Evolutionary conservation across 2,329 filamentous ascomycete genomes (phyloP).

Genomic region (Fusarium mexicanum): DNA sequence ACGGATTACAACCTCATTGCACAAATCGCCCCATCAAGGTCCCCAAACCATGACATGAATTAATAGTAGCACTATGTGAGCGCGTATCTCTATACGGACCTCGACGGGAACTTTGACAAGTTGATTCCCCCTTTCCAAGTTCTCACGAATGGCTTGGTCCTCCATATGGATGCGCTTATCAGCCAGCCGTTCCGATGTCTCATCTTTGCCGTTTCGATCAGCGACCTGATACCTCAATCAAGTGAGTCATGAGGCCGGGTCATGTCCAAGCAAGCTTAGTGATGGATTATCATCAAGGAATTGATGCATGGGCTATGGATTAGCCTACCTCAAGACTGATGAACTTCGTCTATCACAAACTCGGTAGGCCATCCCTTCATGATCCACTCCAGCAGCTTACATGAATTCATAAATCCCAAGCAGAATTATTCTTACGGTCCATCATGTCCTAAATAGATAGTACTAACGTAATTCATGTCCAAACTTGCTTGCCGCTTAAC

Average conservation of each 20-base stretch:
- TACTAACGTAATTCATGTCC: too few relatives aligned
- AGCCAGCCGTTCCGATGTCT: too few relatives aligned
- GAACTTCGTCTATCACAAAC: neutral
- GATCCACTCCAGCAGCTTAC: too few relatives aligned
- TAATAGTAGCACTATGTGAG: too few relatives aligned
- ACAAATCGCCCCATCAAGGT: neutral
- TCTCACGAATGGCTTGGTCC: too few relatives aligned
- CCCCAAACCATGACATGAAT: neutral
- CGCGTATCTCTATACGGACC: neutral
- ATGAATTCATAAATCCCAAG: fast-evolving
- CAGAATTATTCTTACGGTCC: fast-evolving
- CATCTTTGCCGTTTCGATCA: neutral
- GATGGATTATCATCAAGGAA: fast-evolving
- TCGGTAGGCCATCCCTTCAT: fast-evolving
- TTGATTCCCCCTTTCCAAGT: neutral
- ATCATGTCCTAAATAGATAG: neutral
- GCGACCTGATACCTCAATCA: too few relatives aligned
- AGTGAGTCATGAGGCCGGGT: too few relatives aligned
- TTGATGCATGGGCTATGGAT: neutral
- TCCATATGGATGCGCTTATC: too few relatives aligned
- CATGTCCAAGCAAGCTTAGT: fast-evolving
- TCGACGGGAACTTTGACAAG: neutral
- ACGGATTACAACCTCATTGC: neutral
- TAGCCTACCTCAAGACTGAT: fast-evolving
- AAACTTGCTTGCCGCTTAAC: too few relatives aligned